Evolutionary conservation across 2,329 filamentous ascomycete genomes (phyloP).

Genomic region (Fusarium sp.): DNA sequence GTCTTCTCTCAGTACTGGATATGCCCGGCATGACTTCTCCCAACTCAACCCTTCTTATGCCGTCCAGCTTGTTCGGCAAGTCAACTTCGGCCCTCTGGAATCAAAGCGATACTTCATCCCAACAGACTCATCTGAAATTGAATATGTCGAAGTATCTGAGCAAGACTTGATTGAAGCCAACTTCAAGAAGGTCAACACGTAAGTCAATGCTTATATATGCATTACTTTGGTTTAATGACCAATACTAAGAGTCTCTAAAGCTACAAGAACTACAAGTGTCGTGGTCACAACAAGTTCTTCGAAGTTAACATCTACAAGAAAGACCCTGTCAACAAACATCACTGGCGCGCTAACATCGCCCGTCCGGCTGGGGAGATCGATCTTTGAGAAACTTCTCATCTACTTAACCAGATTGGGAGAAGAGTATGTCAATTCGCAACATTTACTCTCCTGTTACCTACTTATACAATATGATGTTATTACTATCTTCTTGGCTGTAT

Average conservation of each 20-base stretch:
- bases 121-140: not conserved
- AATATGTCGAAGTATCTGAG: not conserved
- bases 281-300: not conserved
- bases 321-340: not conserved
- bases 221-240: no score
- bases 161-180: not conserved
- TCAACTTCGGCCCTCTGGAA: not conserved
- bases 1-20: not conserved
- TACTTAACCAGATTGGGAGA: no score
- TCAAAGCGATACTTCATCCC: constrained; percentile 4
- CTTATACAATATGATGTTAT: no score
- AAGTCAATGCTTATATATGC: not conserved
- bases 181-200: constrained; percentile 1
- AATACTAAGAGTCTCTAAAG: not conserved
- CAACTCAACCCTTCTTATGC: not conserved
- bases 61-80: not conserved
- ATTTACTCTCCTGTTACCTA: no score
- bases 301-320: not conserved
- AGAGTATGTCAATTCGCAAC: no score
- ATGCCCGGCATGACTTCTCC: not conserved
- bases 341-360: not conserved
- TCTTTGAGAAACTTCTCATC: not conserved
- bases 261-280: not conserved
- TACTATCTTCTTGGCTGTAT: no score
- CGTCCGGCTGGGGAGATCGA: not conserved